phyloP scores from a whole-genome alignment of 164 flowering plant species.

The Paratinospora sagittata region DNA sequence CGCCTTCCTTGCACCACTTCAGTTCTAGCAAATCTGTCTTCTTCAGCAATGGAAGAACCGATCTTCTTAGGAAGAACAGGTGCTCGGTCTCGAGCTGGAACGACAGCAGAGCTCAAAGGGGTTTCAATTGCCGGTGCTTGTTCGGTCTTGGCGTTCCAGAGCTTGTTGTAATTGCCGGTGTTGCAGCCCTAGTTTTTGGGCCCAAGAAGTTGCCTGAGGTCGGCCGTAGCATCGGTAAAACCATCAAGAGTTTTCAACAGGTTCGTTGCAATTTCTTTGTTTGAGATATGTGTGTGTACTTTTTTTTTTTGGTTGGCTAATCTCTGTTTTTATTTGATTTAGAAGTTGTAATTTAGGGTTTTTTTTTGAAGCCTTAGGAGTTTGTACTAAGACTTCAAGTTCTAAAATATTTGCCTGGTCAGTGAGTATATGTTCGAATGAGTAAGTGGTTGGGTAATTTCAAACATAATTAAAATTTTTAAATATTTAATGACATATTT shows the following conservation, averaged over 20 bases:
- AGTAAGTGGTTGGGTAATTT: not conserved
- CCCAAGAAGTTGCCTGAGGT: constrained; percentile 90
- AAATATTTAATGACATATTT: too few species aligned
- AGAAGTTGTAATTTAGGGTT: not conserved
- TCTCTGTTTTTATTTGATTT: not conserved
- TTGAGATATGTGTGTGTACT: not conserved
- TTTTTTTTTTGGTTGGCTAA: too few species aligned
- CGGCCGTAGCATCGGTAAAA: constrained; percentile 81
- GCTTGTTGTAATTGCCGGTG: constrained; percentile 88
- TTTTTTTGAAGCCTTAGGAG: not conserved
- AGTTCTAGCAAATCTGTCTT: constrained; percentile 44
- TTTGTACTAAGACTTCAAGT: not conserved
- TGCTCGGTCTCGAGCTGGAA: constrained; percentile 20
- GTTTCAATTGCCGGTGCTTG: constrained; percentile 53
- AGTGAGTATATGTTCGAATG: not conserved
- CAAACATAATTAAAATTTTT: too few species aligned
- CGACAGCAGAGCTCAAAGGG: constrained; percentile 25
- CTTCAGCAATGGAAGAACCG: constrained; percentile 22
- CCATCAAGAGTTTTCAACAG: constrained; percentile 95
- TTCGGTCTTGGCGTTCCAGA: constrained; percentile 95
- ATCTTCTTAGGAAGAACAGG: constrained; percentile 15
- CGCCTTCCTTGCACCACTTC: constrained; percentile 23
- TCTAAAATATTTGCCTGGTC: not conserved
- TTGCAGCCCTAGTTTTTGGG: constrained; percentile 80
- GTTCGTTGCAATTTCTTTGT: constrained; percentile 23